Evolutionary conservation across 2,329 filamentous ascomycete species (phyloP), one percentile per base, ranked within the genome.

Genomic region (Didymella arachidicola): DNA sequence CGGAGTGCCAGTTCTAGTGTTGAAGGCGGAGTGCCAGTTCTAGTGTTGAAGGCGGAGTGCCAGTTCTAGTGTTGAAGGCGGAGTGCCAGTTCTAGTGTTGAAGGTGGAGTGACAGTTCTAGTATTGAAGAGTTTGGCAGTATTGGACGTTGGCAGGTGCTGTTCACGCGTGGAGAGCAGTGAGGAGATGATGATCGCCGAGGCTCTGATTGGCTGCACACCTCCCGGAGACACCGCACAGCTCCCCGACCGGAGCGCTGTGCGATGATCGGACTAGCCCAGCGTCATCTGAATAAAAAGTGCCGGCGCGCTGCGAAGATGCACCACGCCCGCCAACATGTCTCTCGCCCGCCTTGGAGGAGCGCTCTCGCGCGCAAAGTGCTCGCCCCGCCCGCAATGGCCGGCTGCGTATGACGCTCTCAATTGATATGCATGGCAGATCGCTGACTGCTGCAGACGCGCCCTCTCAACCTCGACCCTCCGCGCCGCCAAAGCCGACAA

Each of bases 341-440:
- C 69, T 65, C 67, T 73, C 65, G 67, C 73, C 70, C 73, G 73
- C 55, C 66, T 74, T 55, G 71, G 72, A 71, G 71, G 69, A 58
- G 64, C 59, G 52, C 61, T 77, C 54, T 65, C 71, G 54, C 74
- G 73, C 67, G 66, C 70, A 58, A 67, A 62, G 63, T 72, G 69
- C 62, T 62, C 65, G 52, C 57, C 66, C 50, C 71, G 68, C 55
- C 63, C 69, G 32, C 72, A 74, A 72, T 74, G 72, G 67, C 67
- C 69, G 16, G 68, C 70, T 60, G 67, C 67, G 74, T 76, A 72
- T 41, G 47, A 22, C 22, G 22, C 22, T 3, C 22, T 22, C 22
- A 22, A 22, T 22, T 22, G 22, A 22, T 3, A 22, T 22, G 22
- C 22, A 22, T 22, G 22, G 22, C 22, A 22, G 22, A 22, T 3